phyloP scores from a whole-genome alignment of 192 early-diverging fungal species.

The Umbelopsis ramanniana region DNA sequence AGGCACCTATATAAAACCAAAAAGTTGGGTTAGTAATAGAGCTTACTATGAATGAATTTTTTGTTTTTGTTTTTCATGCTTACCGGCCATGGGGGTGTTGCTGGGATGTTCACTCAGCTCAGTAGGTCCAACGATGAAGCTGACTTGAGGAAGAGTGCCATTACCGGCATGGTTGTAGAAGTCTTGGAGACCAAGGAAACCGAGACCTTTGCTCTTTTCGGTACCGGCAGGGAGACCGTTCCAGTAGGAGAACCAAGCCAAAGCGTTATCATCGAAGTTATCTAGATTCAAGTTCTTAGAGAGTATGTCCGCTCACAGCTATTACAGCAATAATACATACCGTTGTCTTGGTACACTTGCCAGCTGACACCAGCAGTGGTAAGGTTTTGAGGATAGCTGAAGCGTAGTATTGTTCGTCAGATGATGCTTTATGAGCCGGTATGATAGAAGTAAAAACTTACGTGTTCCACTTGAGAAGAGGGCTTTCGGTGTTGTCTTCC shows the following conservation, averaged over 20 bases:
- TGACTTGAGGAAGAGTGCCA: slow-evolving; percentile 34
- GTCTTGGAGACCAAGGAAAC: slow-evolving; percentile 30
- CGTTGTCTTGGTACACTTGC: slow-evolving; percentile 24
- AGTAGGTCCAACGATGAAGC: slow-evolving; percentile 24
- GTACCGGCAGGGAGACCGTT: slow-evolving; percentile 23
- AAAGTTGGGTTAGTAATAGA: background rate
- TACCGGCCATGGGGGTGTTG: slow-evolving; percentile 33
- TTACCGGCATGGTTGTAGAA: slow-evolving; percentile 34
- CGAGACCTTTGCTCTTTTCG: slow-evolving; percentile 34
- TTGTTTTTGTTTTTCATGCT: background rate
- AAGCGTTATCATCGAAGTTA: slow-evolving; percentile 38
- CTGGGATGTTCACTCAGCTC: slow-evolving; percentile 32
- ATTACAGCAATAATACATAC: background rate
- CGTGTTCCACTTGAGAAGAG: slow-evolving; percentile 21
- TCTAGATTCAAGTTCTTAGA: background rate
- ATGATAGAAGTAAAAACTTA: background rate
- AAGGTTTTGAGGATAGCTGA: slow-evolving; percentile 26
- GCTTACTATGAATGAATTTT: background rate
- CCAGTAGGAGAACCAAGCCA: slow-evolving; percentile 38
- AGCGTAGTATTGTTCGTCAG: background rate
- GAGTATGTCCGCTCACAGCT: too few relatives aligned
- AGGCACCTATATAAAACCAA: slow-evolving; percentile 5
- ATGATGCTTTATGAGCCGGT: background rate
- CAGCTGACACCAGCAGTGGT: slow-evolving; percentile 30
- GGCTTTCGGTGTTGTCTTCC: slow-evolving; percentile 33